Conservation (phyloP, 2,329 filamentous ascomycete genomes). For the Aspergillus candidus region DNA sequence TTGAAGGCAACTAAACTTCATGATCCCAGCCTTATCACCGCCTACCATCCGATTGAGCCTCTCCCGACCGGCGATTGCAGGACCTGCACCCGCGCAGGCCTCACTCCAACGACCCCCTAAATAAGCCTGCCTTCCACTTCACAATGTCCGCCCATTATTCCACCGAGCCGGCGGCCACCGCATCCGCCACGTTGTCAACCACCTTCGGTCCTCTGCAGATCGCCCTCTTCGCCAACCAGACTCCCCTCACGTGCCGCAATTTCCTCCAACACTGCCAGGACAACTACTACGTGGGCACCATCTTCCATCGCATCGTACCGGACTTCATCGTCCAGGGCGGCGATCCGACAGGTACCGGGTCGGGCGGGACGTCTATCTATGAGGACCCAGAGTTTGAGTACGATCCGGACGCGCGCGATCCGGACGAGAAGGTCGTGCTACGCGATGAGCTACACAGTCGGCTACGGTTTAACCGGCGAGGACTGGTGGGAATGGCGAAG, state of each 20-base stretch:
- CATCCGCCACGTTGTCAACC: conserved; percentile 84
- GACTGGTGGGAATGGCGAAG: conserved; percentile 94
- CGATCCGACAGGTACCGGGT: conserved; percentile 86
- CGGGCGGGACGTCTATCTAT: conserved; percentile 87
- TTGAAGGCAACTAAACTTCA: too few relatives aligned
- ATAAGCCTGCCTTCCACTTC: not conserved
- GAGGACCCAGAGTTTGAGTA: conserved; percentile 60
- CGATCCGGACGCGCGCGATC: conserved; percentile 45
- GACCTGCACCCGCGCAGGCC: not conserved
- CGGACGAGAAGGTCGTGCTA: conserved; percentile 56
- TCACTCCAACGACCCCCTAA: not conserved
- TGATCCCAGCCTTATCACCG: too few relatives aligned
- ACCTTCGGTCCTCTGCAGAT: conserved; percentile 82
- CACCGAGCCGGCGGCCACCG: conserved; percentile 89
- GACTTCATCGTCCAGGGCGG: conserved; percentile 93
- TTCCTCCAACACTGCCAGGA: conserved; percentile 93
- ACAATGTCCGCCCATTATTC: conserved; percentile 86
- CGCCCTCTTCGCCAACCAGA: conserved; percentile 92
- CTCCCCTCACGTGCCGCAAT: conserved; percentile 84
- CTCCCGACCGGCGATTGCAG: not conserved
- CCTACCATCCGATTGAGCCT: too few relatives aligned
- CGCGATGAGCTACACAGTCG: conserved; percentile 88
- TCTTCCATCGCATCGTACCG: conserved; percentile 88
- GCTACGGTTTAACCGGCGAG: conserved; percentile 85
- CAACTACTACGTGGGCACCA: conserved; percentile 88